Evolutionary conservation across 73 alveolate species (phyloP).

Genomic region (Diophrys sp.): DNA sequence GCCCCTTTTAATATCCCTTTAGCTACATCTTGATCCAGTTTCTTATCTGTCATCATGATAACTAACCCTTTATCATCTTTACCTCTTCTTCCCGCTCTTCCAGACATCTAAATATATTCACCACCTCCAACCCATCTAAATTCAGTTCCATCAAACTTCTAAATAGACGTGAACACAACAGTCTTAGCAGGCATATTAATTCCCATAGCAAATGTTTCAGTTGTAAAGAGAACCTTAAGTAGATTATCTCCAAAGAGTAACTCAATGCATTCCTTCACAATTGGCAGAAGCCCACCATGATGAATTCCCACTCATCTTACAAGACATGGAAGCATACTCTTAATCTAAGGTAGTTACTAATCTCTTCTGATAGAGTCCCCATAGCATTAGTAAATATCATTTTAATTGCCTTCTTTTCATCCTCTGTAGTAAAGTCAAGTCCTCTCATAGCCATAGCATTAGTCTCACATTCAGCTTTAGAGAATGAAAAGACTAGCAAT

Average conservation of each 20-base stretch:
- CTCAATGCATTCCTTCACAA: slow-evolving; percentile 96
- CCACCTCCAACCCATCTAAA: slow-evolving; percentile 98
- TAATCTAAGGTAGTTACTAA: slow-evolving; percentile 88
- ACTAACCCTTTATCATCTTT: slow-evolving; percentile 97
- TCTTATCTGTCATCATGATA: slow-evolving; percentile 95
- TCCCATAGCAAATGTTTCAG: slow-evolving; percentile 99
- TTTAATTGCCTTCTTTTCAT: slow-evolving; percentile 93
- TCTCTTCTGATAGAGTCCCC: slow-evolving; percentile 98
- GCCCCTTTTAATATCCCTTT: slow-evolving; percentile 97
- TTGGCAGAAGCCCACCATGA: slow-evolving; percentile 99
- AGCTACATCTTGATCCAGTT: slow-evolving; percentile 97
- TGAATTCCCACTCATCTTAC: slow-evolving; percentile 98
- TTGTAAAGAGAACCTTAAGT: slow-evolving; percentile 94
- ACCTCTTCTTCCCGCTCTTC: slow-evolving; percentile 99
- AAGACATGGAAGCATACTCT: slow-evolving; percentile 87
- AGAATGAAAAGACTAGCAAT: slow-evolving; percentile 95
- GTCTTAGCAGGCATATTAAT: slow-evolving; percentile 99
- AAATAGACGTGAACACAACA: slow-evolving; percentile 97
- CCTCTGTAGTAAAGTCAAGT: slow-evolving; percentile 87
- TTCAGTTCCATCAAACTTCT: slow-evolving; percentile 98
- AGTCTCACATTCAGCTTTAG: slow-evolving; percentile 98
- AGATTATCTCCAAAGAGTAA: slow-evolving; percentile 97
- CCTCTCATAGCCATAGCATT: slow-evolving; percentile 90
- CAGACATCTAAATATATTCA: slow-evolving; percentile 99
- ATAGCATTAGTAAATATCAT: slow-evolving; percentile 96